Conservation (phyloP, 441 rosid species). For the Adansonia madagascariensis region DNA sequence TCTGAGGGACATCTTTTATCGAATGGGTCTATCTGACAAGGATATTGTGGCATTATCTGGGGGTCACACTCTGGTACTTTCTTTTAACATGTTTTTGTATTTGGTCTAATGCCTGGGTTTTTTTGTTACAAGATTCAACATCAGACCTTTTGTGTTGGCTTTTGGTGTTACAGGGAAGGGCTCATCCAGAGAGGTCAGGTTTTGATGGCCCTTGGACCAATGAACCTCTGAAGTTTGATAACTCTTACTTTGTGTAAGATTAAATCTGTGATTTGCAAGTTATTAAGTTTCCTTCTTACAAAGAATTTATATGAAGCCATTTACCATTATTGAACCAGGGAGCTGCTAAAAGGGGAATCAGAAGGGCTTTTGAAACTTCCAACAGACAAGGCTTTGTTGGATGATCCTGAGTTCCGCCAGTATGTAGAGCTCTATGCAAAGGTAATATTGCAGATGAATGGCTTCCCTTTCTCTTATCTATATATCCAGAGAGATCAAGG, state of each 20-base stretch:
- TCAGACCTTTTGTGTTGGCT: constrained; percentile 22
- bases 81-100: background rate
- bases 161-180: constrained; percentile 59
- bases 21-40: constrained; percentile 88
- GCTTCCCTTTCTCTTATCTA: background rate
- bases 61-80: constrained; percentile 78
- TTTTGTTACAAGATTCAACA: background rate
- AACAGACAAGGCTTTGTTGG: constrained; percentile 69
- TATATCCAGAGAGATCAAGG: background rate
- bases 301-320: background rate
- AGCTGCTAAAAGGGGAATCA: constrained; percentile 66
- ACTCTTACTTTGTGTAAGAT: constrained; percentile 79
- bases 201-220: constrained; percentile 91
- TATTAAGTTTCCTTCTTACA: background rate
- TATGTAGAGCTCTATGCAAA: constrained; percentile 81
- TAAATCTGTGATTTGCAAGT: constrained; percentile 16
- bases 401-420: constrained; percentile 58
- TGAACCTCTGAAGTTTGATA: constrained; percentile 86
- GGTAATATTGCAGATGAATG: constrained; percentile 42
- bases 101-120: background rate
- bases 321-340: constrained; percentile 45
- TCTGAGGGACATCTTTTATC: constrained; percentile 71
- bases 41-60: constrained; percentile 98
- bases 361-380: constrained; percentile 83
- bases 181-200: constrained; percentile 85